phyloP scores from a whole-genome alignment of 352 stramenopile genomes.

The Globisporangium alternatum region DNA sequence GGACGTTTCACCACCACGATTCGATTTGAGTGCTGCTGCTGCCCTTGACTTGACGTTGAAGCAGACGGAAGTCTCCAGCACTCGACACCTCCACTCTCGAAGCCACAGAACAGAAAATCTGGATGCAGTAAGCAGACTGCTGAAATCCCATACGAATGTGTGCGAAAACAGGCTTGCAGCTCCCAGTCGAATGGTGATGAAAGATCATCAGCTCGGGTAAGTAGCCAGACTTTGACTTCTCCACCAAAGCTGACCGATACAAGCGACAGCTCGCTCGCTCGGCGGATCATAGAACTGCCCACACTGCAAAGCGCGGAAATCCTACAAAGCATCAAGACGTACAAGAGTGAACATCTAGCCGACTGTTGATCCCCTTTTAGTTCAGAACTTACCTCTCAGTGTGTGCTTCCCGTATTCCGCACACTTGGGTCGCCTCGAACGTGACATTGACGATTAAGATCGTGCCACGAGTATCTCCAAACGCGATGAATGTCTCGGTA shows the following conservation, averaged over 20 bases:
- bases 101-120: conserved; percentile 54
- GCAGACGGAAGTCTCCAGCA: conserved; percentile 38
- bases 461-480: conserved; percentile 10
- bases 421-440: neutral
- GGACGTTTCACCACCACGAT: conserved; percentile 43
- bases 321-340: conserved; percentile 6
- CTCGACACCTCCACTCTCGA: conserved; percentile 45
- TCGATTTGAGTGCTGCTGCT: conserved; percentile 20
- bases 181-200: conserved; percentile 24
- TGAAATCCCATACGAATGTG: conserved; percentile 34
- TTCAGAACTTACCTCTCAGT: conserved; percentile 10
- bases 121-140: conserved; percentile 25
- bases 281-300: neutral
- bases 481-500: conserved; percentile 6
- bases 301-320: conserved; percentile 9
- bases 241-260: conserved; percentile 34
- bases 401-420: conserved; percentile 11
- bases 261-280: conserved; percentile 13
- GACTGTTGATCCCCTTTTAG: too few species aligned
- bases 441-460: conserved; percentile 11
- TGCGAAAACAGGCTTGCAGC: conserved; percentile 43
- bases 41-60: conserved; percentile 10
- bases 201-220: conserved; percentile 4
- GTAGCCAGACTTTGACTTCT: conserved; percentile 50
- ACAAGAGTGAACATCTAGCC: neutral